Conservation (phyloP, 2,329 filamentous ascomycete species). For the Calonectria pteridis region DNA sequence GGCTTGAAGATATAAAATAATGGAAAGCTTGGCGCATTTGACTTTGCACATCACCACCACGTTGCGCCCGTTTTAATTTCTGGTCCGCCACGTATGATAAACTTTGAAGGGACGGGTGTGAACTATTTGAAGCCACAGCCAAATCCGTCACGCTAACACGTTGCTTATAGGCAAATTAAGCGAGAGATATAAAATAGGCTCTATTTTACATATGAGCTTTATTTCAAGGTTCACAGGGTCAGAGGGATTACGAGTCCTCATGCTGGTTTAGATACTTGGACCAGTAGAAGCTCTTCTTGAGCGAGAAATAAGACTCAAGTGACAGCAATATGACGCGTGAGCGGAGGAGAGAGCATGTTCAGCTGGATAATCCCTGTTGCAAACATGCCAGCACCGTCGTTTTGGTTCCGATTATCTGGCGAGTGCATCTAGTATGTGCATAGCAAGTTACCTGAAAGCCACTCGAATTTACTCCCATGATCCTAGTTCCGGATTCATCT, state of each 20-base stretch:
- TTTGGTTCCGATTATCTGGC: neutral
- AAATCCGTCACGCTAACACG: neutral
- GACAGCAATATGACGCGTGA: neutral
- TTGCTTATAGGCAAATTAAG: constrained; percentile 3
- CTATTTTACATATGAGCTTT: constrained; percentile 7
- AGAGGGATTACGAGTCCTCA: neutral
- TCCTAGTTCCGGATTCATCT: neutral
- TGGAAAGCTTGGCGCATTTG: neutral
- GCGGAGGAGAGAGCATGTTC: neutral
- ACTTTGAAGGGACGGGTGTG: neutral
- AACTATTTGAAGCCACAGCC: neutral
- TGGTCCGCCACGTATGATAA: neutral
- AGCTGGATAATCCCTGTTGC: neutral
- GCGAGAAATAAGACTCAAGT: neutral
- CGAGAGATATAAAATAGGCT: neutral
- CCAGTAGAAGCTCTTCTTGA: neutral
- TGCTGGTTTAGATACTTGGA: neutral
- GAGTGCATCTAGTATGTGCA: neutral
- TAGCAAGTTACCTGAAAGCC: neutral
- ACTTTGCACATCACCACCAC: neutral
- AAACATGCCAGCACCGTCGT: neutral
- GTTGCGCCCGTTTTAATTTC: neutral
- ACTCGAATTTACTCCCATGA: neutral
- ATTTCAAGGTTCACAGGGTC: neutral
- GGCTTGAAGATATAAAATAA: neutral